These are phyloP conservation scores for Lecanosticta acicola DNA, from an alignment of 2,329 filamentous ascomycete species.

Conservation along the genomic window DNA sequence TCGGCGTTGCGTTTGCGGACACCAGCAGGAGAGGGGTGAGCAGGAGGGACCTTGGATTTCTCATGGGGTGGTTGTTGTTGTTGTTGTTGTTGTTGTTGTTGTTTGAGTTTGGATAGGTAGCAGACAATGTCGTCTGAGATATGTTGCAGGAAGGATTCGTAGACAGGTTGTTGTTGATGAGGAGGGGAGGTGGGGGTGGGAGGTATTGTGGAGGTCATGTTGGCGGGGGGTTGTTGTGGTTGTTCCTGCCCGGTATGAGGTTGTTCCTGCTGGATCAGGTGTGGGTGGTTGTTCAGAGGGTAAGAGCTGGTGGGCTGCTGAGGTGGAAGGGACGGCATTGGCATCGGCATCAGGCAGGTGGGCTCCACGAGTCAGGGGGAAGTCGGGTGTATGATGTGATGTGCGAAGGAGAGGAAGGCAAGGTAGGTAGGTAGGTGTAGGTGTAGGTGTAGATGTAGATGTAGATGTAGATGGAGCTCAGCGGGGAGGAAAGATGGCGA, in stretches of 20 bases:
- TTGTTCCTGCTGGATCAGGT: background rate
- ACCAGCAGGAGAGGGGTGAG: background rate
- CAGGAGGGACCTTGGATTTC: slow-evolving; percentile 1
- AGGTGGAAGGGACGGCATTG: slow-evolving; percentile 4
- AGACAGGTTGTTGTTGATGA: slow-evolving; percentile 10
- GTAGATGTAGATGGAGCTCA: too few relatives aligned
- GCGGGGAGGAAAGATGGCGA: too few relatives aligned
- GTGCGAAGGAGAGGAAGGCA: background rate
- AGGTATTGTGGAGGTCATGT: slow-evolving; percentile 2
- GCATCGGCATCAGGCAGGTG: slow-evolving; percentile 2
- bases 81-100: slow-evolving; percentile 4
- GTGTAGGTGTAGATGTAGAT: too few relatives aligned
- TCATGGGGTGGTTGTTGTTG: background rate
- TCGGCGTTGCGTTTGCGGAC: slow-evolving; percentile 5
- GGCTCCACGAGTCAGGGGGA: background rate
- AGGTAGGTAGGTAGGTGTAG: background rate
- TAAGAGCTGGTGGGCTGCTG: background rate
- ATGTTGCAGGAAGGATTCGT: slow-evolving; percentile 26
- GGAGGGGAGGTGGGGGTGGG: slow-evolving; percentile 8
- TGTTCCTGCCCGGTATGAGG: background rate
- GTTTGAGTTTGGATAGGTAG: slow-evolving; percentile 15
- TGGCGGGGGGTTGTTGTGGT: background rate
- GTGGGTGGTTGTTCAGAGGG: background rate
- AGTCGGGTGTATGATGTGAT: background rate
- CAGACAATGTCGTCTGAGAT: slow-evolving; percentile 24